A percentile compares a stretch with the other conserved stretches of the same genome.
Evolutionary conservation across 2,329 filamentous ascomycete species (phyloP).

Genomic region (Exophiala xenobiotica): DNA sequence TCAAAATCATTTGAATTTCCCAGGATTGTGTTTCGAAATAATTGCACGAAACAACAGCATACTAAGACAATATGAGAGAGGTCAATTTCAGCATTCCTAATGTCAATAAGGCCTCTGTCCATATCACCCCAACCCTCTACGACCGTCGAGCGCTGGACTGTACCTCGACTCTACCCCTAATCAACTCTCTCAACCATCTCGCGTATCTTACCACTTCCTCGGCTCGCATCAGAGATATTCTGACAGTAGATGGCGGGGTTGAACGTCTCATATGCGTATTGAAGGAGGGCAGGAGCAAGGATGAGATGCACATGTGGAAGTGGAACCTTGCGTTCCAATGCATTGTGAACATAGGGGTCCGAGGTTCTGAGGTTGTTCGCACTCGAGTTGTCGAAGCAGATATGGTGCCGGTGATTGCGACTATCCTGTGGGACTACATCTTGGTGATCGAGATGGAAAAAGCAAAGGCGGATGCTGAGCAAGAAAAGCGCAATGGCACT

Average conservation of each 20-base stretch:
- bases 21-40: not conserved
- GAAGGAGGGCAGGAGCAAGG: conserved; percentile 93
- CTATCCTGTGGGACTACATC: conserved; percentile 97
- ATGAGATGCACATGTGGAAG: conserved; percentile 99
- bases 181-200: conserved; percentile 98
- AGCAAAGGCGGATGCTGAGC: conserved; percentile 78
- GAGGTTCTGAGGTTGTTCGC: conserved; percentile 89
- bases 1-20: not conserved
- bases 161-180: conserved; percentile 93
- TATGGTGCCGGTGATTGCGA: conserved; percentile 98
- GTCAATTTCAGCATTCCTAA: conserved; percentile 99
- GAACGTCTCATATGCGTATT: conserved; percentile 95
- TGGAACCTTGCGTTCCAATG: conserved; percentile 99
- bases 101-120: conserved; percentile 98
- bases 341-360: conserved; percentile 96
- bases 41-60: not conserved
- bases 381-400: conserved; percentile 97
- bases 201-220: conserved; percentile 98
- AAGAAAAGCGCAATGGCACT: conserved; percentile 45
- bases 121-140: conserved; percentile 97
- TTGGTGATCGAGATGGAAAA: conserved; percentile 90
- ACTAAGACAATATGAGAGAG: conserved; percentile 77
- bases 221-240: conserved; percentile 92
- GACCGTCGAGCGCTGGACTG: conserved; percentile 96
- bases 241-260: conserved; percentile 97